Evolutionary conservation across 208 protist genomes (phyloP).

Genomic region (Leishmania turanica): DNA sequence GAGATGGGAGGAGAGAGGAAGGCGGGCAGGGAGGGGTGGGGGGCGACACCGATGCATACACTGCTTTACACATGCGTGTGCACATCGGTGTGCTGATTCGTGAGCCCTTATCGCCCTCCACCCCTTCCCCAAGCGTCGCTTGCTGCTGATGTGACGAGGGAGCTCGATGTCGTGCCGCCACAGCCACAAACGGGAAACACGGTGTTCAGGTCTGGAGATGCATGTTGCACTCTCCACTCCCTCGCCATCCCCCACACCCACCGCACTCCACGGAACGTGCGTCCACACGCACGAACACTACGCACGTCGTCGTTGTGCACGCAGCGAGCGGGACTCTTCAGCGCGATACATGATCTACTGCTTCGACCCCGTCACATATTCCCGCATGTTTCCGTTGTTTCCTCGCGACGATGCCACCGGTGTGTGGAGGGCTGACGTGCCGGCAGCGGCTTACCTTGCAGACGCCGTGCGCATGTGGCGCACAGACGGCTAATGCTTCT

Average conservation of each 20-base stretch:
- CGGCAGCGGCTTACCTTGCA: neutral
- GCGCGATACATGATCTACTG: neutral
- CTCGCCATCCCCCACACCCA: neutral
- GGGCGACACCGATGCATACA: neutral
- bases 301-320: neutral
- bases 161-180: neutral
- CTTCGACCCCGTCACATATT: neutral
- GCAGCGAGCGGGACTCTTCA: neutral
- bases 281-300: neutral
- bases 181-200: neutral
- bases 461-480: conserved; percentile 22
- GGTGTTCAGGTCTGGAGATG: neutral
- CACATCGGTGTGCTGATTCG: no score
- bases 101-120: neutral
- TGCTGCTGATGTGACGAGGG: neutral
- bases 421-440: neutral
- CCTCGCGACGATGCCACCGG: neutral
- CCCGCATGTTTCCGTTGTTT: neutral
- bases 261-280: neutral
- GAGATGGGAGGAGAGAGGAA: no score
- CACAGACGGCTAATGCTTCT: conserved; percentile 25
- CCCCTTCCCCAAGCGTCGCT: neutral
- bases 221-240: neutral
- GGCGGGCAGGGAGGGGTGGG: neutral
- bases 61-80: neutral